Conservation (phyloP, 768 basidiomycete genomes). For the Tricholoma terreum region DNA sequence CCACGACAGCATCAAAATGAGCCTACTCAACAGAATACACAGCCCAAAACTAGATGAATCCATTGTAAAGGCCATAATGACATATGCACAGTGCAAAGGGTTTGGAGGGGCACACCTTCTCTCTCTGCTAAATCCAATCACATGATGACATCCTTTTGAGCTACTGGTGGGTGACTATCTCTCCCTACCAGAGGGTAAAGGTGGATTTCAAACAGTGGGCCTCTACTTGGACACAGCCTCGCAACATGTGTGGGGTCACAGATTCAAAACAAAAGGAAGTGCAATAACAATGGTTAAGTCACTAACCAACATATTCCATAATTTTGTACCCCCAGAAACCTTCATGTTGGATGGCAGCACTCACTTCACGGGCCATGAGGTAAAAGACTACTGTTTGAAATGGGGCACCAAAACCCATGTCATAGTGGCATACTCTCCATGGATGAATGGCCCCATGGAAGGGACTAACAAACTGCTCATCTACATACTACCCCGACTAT, state of each 20-base stretch:
- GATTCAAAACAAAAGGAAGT: slow-evolving; percentile 16
- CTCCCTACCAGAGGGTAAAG: too few species aligned
- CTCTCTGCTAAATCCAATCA: too few species aligned
- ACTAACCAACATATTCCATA: slow-evolving; percentile 9
- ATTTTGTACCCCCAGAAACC: slow-evolving; percentile 17
- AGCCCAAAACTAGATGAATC: neutral
- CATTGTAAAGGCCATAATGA: neutral
- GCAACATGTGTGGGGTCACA: slow-evolving; percentile 27
- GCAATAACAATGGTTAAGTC: too few species aligned
- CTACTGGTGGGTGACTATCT: too few species aligned
- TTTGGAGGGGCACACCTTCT: slow-evolving; percentile 30
- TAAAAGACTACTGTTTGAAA: slow-evolving; percentile 23
- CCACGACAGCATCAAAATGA: neutral
- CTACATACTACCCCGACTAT: slow-evolving; percentile 22
- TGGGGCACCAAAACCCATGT: slow-evolving; percentile 9
- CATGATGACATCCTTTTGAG: too few species aligned
- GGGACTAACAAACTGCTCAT: slow-evolving; percentile 31
- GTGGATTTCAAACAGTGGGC: too few species aligned
- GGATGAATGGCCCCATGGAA: slow-evolving; percentile 35
- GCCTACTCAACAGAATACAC: neutral
- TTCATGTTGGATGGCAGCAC: slow-evolving; percentile 24
- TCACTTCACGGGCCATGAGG: slow-evolving; percentile 15
- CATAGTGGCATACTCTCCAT: neutral
- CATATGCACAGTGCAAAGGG: slow-evolving; percentile 22
- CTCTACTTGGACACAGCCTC: slow-evolving; percentile 28